Evolutionary conservation across 2,329 filamentous ascomycete species (phyloP), one percentile per base, ranked within the genome.

Genomic region (Metarhizium anisopliae): DNA sequence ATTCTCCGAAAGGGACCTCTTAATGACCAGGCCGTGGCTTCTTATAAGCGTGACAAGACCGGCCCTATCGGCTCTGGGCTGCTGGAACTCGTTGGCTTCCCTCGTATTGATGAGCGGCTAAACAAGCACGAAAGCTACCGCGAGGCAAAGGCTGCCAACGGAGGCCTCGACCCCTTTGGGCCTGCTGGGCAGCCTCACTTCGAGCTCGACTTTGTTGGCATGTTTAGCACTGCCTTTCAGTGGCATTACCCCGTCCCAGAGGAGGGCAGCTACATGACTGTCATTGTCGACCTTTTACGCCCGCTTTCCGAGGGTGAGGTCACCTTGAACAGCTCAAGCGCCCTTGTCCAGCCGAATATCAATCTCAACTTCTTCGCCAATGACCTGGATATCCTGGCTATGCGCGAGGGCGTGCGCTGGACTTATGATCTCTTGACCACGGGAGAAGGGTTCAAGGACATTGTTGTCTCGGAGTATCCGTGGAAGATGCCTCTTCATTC

Each of bases 191-290:
- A 84, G 65, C 81, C 81, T 30, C 81, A 84, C 59, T 83, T 84
- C 59, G 80, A 84, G 67, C 73, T 83, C 38, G 82, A 85, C 67
- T 85, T 85, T 61, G 77, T 86, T 11, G 70, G 74, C 53, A 76
- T 85, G 72, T 85, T 85, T 63, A 60, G 69, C 50, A 70, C 68
- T 49, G 74, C 74, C 4, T 77, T 77, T 66, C 74, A 77, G 64
- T 77, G 74, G 74, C 75, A 77, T 63, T 73, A 69, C 59, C 74
- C 74, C 0, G 58, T 63, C 0, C 73, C 74, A 4, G 63, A 65
- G 2, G 52, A 61, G 25, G 81, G 80, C 0, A 71, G 72, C 61
- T 79, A 80, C 66, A 69, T 82, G 55, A 84, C 80, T 0, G 76
- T 85, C 1, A 78, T 86, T 53, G 74, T 77, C 4, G 74, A 77